Evolutionary conservation across 2,329 filamentous ascomycete genomes (phyloP), one percentile per base, ranked within the genome.

Genomic region (Sclerotinia trifoliorum): DNA sequence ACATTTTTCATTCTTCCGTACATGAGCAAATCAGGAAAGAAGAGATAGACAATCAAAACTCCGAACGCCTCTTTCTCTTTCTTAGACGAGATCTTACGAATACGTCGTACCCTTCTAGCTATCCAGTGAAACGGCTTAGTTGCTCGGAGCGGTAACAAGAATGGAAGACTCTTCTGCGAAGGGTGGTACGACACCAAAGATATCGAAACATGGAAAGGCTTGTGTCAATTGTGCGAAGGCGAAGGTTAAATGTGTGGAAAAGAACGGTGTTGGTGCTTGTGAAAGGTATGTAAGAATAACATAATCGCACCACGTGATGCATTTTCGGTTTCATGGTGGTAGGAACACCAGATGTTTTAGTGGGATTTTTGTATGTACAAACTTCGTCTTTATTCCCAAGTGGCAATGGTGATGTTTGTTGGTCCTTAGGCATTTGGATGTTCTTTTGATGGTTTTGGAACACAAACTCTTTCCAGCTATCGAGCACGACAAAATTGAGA

Each of bases 271-370:
- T n/a, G 35, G 35, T 21, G 57, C 46, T 52, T 67, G 65, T 24
- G 65, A 67, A 63, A 67, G 65, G 65, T 67, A 63, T 46, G 51
- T 32, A n/a, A n/a, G n/a, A n/a, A n/a, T n/a, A 17, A 15, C 39
- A 42, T n/a, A 11, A 19, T 6, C 5, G 6, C 2, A 17, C 51
- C 58, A 62, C 58, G 46, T 51, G 44, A 62, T 7, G 2, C 0
- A 10, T 5, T 35, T 19, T 26, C 29, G 21, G 7, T 49, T 39
- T 21, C 21, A 19, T 24, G 44, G 13, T 24, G 5, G 15, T 8
- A 29, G 44, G 29, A 39, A 49, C 17, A 13, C 35, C 35, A 35
- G 35, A 35, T 35, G n/a, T 5, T 35, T 35, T 8, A 8, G 35
- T 42, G 32, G 54, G 6, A 10, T 35, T 56, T n/a, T 21, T 56